Base-by-base conservation (phyloP, 2,329 filamentous ascomycete species). In the Talaromyces funiculosus region DNA sequence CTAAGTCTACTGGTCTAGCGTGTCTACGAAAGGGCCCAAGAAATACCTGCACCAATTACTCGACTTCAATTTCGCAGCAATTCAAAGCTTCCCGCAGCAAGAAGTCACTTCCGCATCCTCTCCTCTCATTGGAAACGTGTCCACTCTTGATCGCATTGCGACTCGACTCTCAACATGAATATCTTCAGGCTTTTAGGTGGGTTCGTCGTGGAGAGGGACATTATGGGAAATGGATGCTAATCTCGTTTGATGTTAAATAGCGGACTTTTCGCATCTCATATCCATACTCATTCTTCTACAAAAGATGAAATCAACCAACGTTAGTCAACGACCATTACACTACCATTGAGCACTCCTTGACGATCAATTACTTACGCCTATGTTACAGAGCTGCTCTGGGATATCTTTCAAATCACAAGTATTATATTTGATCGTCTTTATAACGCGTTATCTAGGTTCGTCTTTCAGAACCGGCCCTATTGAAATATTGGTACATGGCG, bases 371-470 rank as follows among this genome's bases (percentile, higher is more conserved):
- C 51, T 54, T 20, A 54, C 20, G 16, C 62, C 68, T 64, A 38
- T 62, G 24, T 51, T 31, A 53, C 73, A 97, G 93, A 97, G 92
- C 82, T 96, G 92, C 75, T 88, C 93, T 43, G 94, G 94, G 69
- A 93, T 99, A 77, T 99, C 94, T 16, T 97, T 99, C 84, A 99
- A 99, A 77, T 97, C 93, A 64, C 94, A 99, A 83, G 90, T 88
- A 55, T 84, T 99, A 61, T 99, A 99, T 78, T 82, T 97, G 67
- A 80, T 96, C 47, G 94, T 99, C 69, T 99, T 99, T 77, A 74
- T 95, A 45, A 96, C 92, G 64, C 86, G 94, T 72, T 99, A 99
- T 77, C 84, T 99, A 64, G 89, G 89, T 90, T 79, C 60, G 75
- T 57, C 18, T 35, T 29, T 40, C 38, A 16, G 33, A 51, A 38